Percentiles rank a stretch among this genome's conserved stretches.
Evolutionary conservation across 169 alveolate species (phyloP).

Genomic region (Plasmodium cynomolgi): DNA sequence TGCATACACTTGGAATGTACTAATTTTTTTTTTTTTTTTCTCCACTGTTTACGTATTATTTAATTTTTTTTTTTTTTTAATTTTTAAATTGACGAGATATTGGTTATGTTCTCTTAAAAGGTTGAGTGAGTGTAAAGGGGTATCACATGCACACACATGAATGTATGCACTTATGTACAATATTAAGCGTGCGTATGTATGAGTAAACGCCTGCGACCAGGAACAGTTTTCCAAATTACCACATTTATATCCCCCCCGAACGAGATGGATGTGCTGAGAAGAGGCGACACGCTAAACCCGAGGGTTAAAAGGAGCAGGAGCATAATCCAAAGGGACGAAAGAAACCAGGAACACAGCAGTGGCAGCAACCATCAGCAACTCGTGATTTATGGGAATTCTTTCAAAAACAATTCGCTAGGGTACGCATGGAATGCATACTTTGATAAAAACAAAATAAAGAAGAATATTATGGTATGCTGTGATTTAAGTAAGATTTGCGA

Average conservation of each 20-base stretch:
- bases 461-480: slow-evolving; percentile 71
- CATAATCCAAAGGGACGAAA: slow-evolving; percentile 61
- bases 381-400: slow-evolving; percentile 38
- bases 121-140: neutral
- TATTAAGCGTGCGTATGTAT: neutral
- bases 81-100: neutral
- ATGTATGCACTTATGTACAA: neutral
- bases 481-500: slow-evolving; percentile 63
- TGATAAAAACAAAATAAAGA: slow-evolving; percentile 71
- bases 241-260: neutral
- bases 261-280: slow-evolving; percentile 57
- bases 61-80: neutral
- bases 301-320: slow-evolving; percentile 62
- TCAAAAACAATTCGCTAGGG: slow-evolving; percentile 46
- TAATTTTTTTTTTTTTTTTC: neutral
- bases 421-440: slow-evolving; percentile 77
- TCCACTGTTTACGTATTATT: neutral
- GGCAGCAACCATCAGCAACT: slow-evolving; percentile 23
- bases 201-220: slow-evolving; percentile 2
- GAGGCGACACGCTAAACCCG: slow-evolving; percentile 28
- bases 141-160: neutral
- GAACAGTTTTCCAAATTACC: neutral
- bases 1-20: neutral
- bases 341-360: slow-evolving; percentile 5
- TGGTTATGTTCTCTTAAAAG: neutral